Evolutionary conservation across 169 alveolate genomes (phyloP), one percentile per base, ranked within the genome.

Genomic region (Eimeria tenella): DNA sequence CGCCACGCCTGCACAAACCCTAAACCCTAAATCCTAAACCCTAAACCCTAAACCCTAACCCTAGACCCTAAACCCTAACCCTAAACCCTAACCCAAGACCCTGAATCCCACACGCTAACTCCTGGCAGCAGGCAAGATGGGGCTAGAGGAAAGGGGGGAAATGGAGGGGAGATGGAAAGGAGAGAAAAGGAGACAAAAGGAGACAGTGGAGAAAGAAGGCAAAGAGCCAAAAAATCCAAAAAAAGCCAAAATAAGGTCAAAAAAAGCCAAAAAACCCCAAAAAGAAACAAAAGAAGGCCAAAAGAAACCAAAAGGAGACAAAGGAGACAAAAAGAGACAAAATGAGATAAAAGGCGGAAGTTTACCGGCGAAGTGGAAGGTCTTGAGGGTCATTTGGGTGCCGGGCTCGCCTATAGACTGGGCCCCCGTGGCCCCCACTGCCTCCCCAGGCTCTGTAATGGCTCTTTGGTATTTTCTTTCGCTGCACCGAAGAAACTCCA

Each of bases 361-460:
- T 89, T 62, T 84, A 82, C 98, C 99, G 8, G 99, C 99, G 95
- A 98, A 99, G 96, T 99, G 99, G 96, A 99, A 99, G 68, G 99
- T 99, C 97, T 99, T 99, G 89, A 99, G 95, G n/a, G 99, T 99
- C 99, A 99, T 99, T 95, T 99, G 99, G 4, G 99, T 99, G 21
- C 99, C 99, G 6, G 99, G 99, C 74, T 99, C 99, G 10, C 99
- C 99, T 70, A 99, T 98, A n/a, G 99, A 98, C 96, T 99, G 99
- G 9, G 99, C 99, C 7, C 99, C 99, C 68, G 99, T 98, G 4
- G 99, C 99, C 6, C 99, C 99, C 5, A 99, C 99, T 11, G 99
- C 99, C 94, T 99, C 99, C n/a, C 99, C 99, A 0, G 99, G 99
- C 77, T 97, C 97, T 74, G 98, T 97, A 55, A 98, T 93, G 52